Conservation (phyloP, 148 eudicot genomes). For the Arbutus unedo region DNA sequence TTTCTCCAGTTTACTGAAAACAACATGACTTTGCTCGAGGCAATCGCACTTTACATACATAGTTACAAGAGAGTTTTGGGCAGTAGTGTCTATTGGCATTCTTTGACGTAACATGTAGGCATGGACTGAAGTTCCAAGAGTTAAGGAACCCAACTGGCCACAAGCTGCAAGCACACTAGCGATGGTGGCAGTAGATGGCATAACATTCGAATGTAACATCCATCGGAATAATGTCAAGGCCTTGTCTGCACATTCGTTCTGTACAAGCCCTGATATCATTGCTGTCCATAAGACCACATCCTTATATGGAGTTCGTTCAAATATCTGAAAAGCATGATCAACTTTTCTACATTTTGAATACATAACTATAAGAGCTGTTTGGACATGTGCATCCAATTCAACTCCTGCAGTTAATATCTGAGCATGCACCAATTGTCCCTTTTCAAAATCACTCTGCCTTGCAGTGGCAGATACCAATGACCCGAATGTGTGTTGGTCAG, state of each 20-base stretch:
- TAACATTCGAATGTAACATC: constrained; percentile 45
- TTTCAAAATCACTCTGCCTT: constrained; percentile 32
- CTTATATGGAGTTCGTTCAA: constrained; percentile 46
- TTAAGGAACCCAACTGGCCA: constrained; percentile 44
- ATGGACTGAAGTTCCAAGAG: constrained; percentile 61
- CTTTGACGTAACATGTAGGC: constrained; percentile 54
- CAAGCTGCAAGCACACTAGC: constrained; percentile 78
- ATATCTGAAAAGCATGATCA: constrained; percentile 46
- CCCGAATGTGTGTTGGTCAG: constrained; percentile 67
- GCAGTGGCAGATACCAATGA: constrained; percentile 43
- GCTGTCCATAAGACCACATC: constrained; percentile 74
- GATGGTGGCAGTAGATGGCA: constrained; percentile 55
- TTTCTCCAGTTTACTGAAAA: constrained; percentile 52
- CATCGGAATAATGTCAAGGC: constrained; percentile 47
- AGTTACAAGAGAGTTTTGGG: constrained; percentile 67
- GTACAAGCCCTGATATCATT: constrained; percentile 85
- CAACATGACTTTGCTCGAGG: constrained; percentile 40
- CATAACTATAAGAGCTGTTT: constrained; percentile 59
- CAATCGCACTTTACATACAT: constrained; percentile 74
- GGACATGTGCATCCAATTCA: constrained; percentile 44
- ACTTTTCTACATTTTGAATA: constrained; percentile 52
- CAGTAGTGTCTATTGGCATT: constrained; percentile 45
- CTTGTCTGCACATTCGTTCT: constrained; percentile 54
- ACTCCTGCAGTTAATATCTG: constrained; percentile 52
- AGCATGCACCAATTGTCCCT: constrained; percentile 61